Percentiles rank a stretch among this genome's conserved stretches.
Evolutionary conservation across 2,329 filamentous ascomycete genomes (phyloP).

Genomic region (Arthrobotrys sphaeroides): DNA sequence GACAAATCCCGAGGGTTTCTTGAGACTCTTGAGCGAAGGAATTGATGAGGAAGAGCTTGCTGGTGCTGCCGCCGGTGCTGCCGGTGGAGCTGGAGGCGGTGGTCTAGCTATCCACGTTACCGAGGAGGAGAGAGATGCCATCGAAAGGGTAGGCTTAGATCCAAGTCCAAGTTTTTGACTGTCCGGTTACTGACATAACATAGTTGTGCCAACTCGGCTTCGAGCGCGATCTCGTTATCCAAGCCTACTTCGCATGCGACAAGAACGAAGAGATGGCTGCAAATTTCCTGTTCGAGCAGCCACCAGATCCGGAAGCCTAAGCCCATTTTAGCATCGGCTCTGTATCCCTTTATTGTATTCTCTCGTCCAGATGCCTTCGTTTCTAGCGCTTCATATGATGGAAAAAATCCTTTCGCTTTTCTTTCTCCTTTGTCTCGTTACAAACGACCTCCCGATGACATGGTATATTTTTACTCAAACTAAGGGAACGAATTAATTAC

Average conservation of each 20-base stretch:
- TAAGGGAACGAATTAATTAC: conserved; percentile 6
- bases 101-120: conserved; percentile 88
- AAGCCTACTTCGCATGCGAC: conserved; percentile 98
- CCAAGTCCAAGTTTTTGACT: conserved; percentile 38
- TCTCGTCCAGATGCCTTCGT: conserved; percentile 43
- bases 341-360: conserved; percentile 12
- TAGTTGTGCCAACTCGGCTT: conserved; percentile 93
- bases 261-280: conserved; percentile 99
- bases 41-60: conserved; percentile 72
- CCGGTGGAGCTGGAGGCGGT: conserved; percentile 59
- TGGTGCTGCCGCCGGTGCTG: background rate
- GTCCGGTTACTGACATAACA: conserved; percentile 15
- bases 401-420: conserved; percentile 44
- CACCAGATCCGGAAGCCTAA: conserved; percentile 73
- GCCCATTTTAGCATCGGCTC: background rate
- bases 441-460: background rate
- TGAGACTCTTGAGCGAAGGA: conserved; percentile 88
- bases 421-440: conserved; percentile 14
- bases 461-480: conserved; percentile 12
- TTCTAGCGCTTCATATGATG: conserved; percentile 54
- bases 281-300: conserved; percentile 98
- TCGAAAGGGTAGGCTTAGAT: conserved; percentile 78
- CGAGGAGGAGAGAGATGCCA: conserved; percentile 94
- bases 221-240: conserved; percentile 89
- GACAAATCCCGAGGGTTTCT: conserved; percentile 90